Evolutionary conservation across 1,284 basidiomycete genomes (phyloP).

Genomic region (Entoloma clypeatum): DNA sequence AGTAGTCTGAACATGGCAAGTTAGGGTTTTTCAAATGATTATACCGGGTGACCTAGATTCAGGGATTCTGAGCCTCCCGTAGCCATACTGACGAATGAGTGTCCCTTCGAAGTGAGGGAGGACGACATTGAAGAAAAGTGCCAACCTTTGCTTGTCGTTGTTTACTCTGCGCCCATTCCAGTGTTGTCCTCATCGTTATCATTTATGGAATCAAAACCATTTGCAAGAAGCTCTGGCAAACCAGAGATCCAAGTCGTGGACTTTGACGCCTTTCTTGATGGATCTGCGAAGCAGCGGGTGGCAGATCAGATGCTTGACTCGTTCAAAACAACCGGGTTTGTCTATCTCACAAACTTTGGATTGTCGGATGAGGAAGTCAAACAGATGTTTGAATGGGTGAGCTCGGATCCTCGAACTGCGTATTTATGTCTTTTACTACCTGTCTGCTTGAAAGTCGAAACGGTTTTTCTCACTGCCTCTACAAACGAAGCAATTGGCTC

Average conservation of each 20-base stretch:
- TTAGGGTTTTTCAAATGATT: too few species aligned
- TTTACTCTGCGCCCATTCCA: too few species aligned
- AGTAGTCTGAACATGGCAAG: too few species aligned
- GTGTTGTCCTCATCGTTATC: too few species aligned
- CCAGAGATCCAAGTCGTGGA: constrained; percentile 44
- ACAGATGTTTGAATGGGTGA: constrained; percentile 51
- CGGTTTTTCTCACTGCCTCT: constrained; percentile 48
- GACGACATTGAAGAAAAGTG: too few species aligned
- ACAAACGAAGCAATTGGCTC: constrained; percentile 51
- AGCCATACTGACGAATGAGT: too few species aligned
- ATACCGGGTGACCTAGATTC: too few species aligned
- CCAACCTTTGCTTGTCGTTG: too few species aligned
- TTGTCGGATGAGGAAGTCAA: constrained; percentile 45
- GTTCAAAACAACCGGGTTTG: constrained; percentile 56
- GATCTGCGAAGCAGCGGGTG: constrained; percentile 39
- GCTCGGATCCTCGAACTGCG: constrained; percentile 5
- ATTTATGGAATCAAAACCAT: too few species aligned
- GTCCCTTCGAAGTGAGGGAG: too few species aligned
- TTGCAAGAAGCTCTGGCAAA: too few species aligned
- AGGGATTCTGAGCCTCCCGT: too few species aligned
- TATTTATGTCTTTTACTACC: not conserved
- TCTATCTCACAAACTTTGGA: constrained; percentile 56
- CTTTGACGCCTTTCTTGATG: constrained; percentile 50
- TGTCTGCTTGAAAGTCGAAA: constrained; percentile 35
- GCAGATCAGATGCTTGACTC: constrained; percentile 53